A percentile compares a stretch with the other conserved stretches of the same genome.
Evolutionary conservation across 768 basidiomycete genomes (phyloP).

Genomic region (Naganishia onofrii): DNA sequence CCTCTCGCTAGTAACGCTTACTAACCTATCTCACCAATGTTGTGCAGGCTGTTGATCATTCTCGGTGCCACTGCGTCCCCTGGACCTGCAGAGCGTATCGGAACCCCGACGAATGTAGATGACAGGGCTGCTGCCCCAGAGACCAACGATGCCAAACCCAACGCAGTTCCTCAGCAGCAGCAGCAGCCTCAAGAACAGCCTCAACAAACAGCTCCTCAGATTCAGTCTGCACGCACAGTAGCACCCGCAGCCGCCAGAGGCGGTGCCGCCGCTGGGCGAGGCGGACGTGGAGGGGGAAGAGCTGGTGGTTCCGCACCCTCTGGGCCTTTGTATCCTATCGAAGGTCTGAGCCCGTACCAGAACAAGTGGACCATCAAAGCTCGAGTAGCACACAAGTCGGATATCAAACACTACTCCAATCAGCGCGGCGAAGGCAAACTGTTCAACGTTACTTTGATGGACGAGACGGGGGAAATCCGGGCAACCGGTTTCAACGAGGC

Average conservation of each 20-base stretch:
- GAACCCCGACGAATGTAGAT: constrained; percentile 14
- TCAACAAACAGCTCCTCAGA: constrained; percentile 34
- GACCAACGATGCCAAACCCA: constrained; percentile 22
- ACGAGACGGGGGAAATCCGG: constrained; percentile 79
- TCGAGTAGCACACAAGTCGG: constrained; percentile 81
- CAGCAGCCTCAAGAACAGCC: constrained; percentile 28
- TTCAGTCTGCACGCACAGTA: constrained; percentile 8
- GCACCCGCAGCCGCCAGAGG: constrained; percentile 32
- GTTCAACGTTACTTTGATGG: constrained; percentile 89
- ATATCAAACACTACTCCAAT: constrained; percentile 86
- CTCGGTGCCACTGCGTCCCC: constrained; percentile 14
- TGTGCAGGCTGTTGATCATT: constrained; percentile 15
- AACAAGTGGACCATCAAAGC: constrained; percentile 99
- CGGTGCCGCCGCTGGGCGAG: constrained; percentile 34
- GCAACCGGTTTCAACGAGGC: constrained; percentile 85
- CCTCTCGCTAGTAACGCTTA: neutral
- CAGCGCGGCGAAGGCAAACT: constrained; percentile 87
- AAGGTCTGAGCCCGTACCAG: constrained; percentile 90
- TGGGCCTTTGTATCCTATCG: constrained; percentile 72
- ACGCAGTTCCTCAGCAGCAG: constrained; percentile 15
- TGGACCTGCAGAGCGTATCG: constrained; percentile 20
- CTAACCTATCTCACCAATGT: neutral
- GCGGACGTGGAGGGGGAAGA: constrained; percentile 26
- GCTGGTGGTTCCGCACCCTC: constrained; percentile 36
- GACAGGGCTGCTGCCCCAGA: constrained; percentile 12